Percentiles rank a stretch among this genome's conserved stretches.
phyloP scores from a whole-genome alignment of 106 monocot species.

The Allium cepa region DNA sequence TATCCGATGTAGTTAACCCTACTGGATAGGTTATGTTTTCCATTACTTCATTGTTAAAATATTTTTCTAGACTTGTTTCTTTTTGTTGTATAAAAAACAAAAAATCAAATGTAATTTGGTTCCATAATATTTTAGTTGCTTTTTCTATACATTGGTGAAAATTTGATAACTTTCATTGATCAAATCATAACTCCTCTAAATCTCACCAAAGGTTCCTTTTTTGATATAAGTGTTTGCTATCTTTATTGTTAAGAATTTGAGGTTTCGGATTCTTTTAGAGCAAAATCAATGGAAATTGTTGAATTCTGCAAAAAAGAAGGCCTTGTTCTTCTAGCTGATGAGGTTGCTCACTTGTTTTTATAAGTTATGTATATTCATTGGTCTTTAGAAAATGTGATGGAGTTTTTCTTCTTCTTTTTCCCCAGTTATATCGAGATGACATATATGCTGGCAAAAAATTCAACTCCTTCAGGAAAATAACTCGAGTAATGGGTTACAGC shows the following conservation, averaged over 20 bases:
- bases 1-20: constrained; percentile 76
- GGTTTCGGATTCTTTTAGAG: constrained; percentile 68
- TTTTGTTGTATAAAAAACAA: too few species aligned
- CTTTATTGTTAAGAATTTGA: too few species aligned
- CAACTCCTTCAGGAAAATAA: constrained; percentile 7
- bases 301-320: constrained; percentile 85
- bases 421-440: neutral
- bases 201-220: too few species aligned
- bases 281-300: constrained; percentile 71
- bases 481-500: constrained; percentile 3
- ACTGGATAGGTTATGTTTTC: constrained; percentile 30
- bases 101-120: too few species aligned
- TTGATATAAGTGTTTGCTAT: neutral
- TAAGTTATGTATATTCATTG: neutral
- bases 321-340: constrained; percentile 89
- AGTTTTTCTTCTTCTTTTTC: neutral
- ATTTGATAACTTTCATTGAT: neutral
- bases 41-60: too few species aligned
- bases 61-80: too few species aligned
- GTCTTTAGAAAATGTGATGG: neutral
- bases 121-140: neutral
- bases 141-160: neutral
- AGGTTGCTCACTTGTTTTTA: constrained; percentile 29
- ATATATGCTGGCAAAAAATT: neutral
- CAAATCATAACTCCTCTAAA: too few species aligned